Base-by-base conservation (phyloP, 2,329 filamentous ascomycete species). In the Paracorniculantispora psalliotae region DNA sequence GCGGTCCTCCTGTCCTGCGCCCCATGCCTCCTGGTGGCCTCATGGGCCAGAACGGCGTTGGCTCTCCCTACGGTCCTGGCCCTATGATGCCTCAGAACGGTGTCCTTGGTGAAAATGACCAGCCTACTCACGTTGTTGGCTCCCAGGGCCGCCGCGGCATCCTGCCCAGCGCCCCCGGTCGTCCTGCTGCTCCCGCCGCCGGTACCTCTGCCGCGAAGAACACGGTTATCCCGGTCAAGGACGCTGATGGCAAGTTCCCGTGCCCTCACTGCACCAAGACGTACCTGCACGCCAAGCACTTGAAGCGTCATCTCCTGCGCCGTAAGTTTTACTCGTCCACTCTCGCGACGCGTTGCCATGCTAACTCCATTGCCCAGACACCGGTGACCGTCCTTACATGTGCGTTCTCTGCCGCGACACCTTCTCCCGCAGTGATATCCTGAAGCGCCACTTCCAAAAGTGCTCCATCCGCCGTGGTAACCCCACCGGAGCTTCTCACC, bases 401-500 rank as follows among this genome's bases (percentile, higher is more conserved):
- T 99, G 94, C 77, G 91, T 96, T 65, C 82, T 99, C 54, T 99
- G 94, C 81, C 92, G 94, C 74, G 94, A 97, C 75, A 97, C 92
- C 35, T 99, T 99, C 77, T 96, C 91, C 51, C 88, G 94, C 73
- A 96, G 92, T 81, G 94, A 99, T 72, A 97, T 99, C 65, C 79
- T 99, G 69, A 99, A 99, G 81, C 91, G 94, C 65, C 94, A 99
- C 78, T 99, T 97, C 77, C 92, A 97, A 75, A 99, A 99, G 80
- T 99, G 94, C 79, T 97, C 94, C 41, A 91, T 97, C 65, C 88
- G 94, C 68, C 88, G 94, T 71, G 94, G 94, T 60, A 97, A 97
- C 76, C 93, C 94, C 57, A 96, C 92, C 17, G 92, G 92, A 67
- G 91, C 91, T 63, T 96, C 90, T 70, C 94, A 99, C 78, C 77